These are phyloP conservation scores for Vaccinium macrocarpon DNA, from an alignment of 148 eudicot genomes.

Conservation along the genomic window DNA sequence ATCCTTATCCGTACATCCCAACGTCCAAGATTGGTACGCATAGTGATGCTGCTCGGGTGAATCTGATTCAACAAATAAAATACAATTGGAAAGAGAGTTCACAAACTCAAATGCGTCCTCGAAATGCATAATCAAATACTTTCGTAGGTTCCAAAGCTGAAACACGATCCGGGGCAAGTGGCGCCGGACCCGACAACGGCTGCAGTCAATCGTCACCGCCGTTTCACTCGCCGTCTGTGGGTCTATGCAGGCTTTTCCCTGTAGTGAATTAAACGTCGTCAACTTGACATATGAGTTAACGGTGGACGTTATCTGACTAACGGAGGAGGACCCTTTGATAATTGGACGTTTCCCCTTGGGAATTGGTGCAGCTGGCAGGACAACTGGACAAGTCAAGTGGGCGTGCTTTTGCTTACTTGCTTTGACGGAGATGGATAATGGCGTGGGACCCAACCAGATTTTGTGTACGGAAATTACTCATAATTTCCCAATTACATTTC, in stretches of 20 bases:
- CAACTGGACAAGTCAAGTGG: neutral
- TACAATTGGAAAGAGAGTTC: no score
- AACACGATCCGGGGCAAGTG: constrained; percentile 15
- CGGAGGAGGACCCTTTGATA: neutral
- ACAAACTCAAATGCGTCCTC: neutral
- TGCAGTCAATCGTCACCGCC: neutral
- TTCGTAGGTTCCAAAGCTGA: constrained; percentile 13
- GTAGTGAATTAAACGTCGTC: no score
- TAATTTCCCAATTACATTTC: no score
- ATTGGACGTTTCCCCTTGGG: neutral
- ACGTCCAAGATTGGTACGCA: no score
- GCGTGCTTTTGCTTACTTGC: neutral
- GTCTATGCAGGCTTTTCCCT: no score
- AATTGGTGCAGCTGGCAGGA: neutral
- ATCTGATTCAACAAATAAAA: no score
- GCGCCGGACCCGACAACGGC: neutral
- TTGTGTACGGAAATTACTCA: no score
- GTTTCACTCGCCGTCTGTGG: neutral
- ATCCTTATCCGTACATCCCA: no score
- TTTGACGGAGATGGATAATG: constrained; percentile 15
- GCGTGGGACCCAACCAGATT: neutral
- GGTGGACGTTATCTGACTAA: neutral
- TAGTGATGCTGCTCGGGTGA: no score
- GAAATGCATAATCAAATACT: neutral
- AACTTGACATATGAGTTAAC: neutral